A percentile compares a stretch with the other conserved stretches of the same genome.
These are phyloP conservation scores for Chrysoporthe cubensis DNA, from an alignment of 2,329 filamentous ascomycete genomes.

Conservation along the genomic window DNA sequence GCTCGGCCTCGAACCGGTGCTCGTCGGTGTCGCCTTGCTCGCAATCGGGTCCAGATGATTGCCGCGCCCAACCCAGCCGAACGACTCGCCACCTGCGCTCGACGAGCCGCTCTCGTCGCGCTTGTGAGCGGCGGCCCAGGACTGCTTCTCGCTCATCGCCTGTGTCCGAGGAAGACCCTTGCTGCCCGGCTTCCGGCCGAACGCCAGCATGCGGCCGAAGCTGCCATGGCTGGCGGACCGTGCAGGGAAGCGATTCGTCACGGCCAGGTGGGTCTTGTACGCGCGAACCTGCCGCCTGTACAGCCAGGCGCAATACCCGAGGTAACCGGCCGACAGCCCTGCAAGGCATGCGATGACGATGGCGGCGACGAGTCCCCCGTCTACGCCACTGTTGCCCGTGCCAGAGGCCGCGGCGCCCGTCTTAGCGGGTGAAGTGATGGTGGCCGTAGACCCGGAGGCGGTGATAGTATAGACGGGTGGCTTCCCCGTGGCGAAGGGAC, in stretches of 20 bases:
- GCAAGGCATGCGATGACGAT: slow-evolving; percentile 67
- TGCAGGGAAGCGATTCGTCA: slow-evolving; percentile 56
- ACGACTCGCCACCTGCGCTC: slow-evolving; percentile 30
- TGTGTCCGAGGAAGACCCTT: background rate
- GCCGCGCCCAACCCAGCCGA: slow-evolving; percentile 31
- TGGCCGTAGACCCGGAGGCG: slow-evolving; percentile 51
- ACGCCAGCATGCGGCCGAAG: slow-evolving; percentile 37
- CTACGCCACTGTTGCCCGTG: background rate
- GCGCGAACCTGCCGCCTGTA: slow-evolving; percentile 72
- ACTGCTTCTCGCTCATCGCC: slow-evolving; percentile 18
- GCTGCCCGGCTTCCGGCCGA: slow-evolving; percentile 32
- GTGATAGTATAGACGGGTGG: slow-evolving; percentile 72
- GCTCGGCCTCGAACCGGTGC: slow-evolving; percentile 21
- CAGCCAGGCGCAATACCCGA: slow-evolving; percentile 73
- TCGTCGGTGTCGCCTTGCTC: slow-evolving; percentile 31
- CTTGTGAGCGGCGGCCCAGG: slow-evolving; percentile 24
- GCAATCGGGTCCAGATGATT: slow-evolving; percentile 33
- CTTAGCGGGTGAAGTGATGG: slow-evolving; percentile 43
- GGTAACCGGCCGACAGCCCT: slow-evolving; percentile 63
- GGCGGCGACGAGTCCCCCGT: slow-evolving; percentile 48
- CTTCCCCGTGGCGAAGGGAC: slow-evolving; percentile 72
- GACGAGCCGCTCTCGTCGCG: slow-evolving; percentile 20
- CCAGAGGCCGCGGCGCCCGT: slow-evolving; percentile 41
- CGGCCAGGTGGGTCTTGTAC: slow-evolving; percentile 71
- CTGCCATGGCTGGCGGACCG: slow-evolving; percentile 42